Conservation (phyloP, 805 yeast genomes). For the Ogataea ramenticola region DNA sequence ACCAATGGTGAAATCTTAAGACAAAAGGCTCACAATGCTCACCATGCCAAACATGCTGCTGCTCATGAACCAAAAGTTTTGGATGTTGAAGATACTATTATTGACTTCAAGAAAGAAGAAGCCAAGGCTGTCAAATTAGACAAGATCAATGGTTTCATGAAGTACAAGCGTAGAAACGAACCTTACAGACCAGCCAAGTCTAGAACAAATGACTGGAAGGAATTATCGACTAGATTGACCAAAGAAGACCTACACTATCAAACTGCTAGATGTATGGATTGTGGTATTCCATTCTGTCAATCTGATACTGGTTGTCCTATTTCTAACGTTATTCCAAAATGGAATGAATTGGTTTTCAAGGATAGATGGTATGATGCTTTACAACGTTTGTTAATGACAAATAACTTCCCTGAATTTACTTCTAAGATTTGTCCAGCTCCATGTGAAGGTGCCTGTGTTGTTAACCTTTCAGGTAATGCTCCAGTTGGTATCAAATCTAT, state of each 20-base stretch:
- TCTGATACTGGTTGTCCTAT: constrained; percentile 98
- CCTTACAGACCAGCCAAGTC: constrained; percentile 70
- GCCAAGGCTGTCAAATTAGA: constrained; percentile 63
- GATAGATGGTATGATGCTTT: constrained; percentile 93
- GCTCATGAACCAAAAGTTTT: constrained; percentile 70
- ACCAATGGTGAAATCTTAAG: constrained; percentile 81
- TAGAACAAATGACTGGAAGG: constrained; percentile 89
- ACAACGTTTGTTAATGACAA: constrained; percentile 87
- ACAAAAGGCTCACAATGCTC: constrained; percentile 36
- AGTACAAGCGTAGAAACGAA: constrained; percentile 85
- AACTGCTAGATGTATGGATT: constrained; percentile 98
- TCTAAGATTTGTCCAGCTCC: constrained; percentile 99
- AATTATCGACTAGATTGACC: constrained; percentile 70
- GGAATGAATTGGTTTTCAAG: constrained; percentile 94
- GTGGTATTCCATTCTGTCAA: constrained; percentile 99
- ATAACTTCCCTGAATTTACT: constrained; percentile 97
- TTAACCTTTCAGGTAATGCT: constrained; percentile 81
- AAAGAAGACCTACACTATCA: constrained; percentile 84
- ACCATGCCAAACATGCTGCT: constrained; percentile 16
- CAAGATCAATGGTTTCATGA: constrained; percentile 86
- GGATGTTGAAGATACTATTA: constrained; percentile 85
- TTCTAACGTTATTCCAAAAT: constrained; percentile 93
- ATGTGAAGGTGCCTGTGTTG: constrained; percentile 91
- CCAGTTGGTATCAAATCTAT: constrained; percentile 96
- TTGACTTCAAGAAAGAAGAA: constrained; percentile 58